Evolutionary conservation across 2,329 filamentous ascomycete genomes (phyloP).

Genomic region (Penicillium sumatraense): DNA sequence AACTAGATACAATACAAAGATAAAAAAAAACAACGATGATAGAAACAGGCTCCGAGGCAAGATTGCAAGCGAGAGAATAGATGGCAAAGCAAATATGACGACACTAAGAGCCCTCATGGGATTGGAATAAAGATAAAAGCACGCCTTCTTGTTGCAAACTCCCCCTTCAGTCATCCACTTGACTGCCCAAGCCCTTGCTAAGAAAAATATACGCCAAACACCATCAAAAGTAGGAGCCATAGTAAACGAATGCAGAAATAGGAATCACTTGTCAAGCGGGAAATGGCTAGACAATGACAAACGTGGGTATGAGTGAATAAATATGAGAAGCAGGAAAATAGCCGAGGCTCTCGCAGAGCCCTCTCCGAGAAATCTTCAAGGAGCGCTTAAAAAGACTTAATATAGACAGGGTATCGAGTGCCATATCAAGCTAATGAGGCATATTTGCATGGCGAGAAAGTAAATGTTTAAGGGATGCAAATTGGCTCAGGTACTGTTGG

Average conservation of each 20-base stretch:
- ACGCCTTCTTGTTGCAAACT: conserved; percentile 27
- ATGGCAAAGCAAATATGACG: conserved; percentile 20
- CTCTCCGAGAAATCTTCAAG: conserved; percentile 4
- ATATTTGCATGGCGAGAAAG: conserved; percentile 27
- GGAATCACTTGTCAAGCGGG: conserved; percentile 5
- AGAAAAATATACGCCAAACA: conserved; percentile 26
- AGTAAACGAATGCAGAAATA: conserved; percentile 24
- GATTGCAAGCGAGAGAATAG: conserved; percentile 24
- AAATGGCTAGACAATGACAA: conserved; percentile 11
- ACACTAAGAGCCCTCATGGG: conserved; percentile 10
- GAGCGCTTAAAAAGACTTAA: conserved; percentile 19
- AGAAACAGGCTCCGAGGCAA: conserved; percentile 10
- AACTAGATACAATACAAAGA: conserved; percentile 41
- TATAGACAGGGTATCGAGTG: conserved; percentile 33
- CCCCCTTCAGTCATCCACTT: conserved; percentile 24
- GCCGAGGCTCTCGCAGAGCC: conserved; percentile 2
- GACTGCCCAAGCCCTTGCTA: conserved; percentile 23
- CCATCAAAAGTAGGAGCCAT: conserved; percentile 16
- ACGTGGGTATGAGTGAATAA: conserved; percentile 25
- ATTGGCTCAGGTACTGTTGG: conserved; percentile 53
- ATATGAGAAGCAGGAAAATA: conserved; percentile 9
- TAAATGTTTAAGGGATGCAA: conserved; percentile 30
- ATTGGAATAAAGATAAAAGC: conserved; percentile 16
- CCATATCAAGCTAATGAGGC: conserved; percentile 31
- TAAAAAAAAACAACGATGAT: conserved; percentile 24